Percentiles rank a stretch among this genome's conserved stretches.
Evolutionary conservation across 139 green algal species (phyloP).

Genomic region (Eudorina sp.): DNA sequence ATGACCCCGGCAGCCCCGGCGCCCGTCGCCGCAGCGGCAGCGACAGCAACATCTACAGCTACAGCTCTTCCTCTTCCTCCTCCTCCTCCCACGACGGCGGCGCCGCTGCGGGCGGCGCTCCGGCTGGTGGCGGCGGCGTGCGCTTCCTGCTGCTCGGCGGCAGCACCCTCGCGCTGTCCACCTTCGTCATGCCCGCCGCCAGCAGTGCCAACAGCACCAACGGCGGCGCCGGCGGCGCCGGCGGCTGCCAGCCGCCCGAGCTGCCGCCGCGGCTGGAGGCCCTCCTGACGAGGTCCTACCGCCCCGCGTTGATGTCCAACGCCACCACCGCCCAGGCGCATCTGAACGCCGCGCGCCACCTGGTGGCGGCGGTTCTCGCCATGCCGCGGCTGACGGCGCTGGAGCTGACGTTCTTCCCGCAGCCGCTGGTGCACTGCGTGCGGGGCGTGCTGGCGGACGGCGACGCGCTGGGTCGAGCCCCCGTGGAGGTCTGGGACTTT

Average conservation of each 20-base stretch:
- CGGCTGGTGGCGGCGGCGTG: background rate
- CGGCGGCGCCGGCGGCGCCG: background rate
- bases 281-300: background rate
- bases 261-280: background rate
- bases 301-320: background rate
- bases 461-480: background rate
- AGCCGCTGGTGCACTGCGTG: slow-evolving; percentile 5
- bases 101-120: background rate
- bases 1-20: too few species aligned
- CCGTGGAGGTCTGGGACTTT: slow-evolving; percentile 42
- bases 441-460: background rate
- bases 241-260: background rate
- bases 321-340: slow-evolving; percentile 16
- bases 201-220: background rate
- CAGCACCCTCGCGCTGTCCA: background rate
- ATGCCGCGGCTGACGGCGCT: slow-evolving; percentile 69
- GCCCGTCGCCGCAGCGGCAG: background rate
- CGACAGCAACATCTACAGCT: background rate
- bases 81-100: too few species aligned
- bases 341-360: slow-evolving; percentile 34
- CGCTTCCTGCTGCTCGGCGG: slow-evolving; percentile 44
- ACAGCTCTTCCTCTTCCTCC: too few species aligned
- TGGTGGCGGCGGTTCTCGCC: slow-evolving; percentile 26
- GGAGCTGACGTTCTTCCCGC: slow-evolving; percentile 78
- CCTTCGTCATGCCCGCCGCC: background rate